These are phyloP conservation scores for Triticum timopheevii DNA, from an alignment of 176 grass and related monocot species.

Conservation along the genomic window DNA sequence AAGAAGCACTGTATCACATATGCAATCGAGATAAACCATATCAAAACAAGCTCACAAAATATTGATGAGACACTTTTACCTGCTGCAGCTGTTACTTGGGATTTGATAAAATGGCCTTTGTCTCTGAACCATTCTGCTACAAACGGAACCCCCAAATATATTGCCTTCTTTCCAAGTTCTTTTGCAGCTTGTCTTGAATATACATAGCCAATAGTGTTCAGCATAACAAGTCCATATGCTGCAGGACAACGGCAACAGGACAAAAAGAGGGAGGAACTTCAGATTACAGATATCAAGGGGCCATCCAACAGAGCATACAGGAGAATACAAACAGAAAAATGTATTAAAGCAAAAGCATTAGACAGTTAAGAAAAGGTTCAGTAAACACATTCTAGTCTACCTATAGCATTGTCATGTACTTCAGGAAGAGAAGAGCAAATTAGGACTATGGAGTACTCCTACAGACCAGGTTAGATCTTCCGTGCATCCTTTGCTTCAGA, in stretches of 20 bases:
- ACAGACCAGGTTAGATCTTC: background rate
- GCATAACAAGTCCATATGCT: slow-evolving; percentile 94
- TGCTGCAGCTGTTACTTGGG: slow-evolving; percentile 94
- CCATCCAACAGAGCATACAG: background rate
- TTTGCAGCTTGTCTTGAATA: slow-evolving; percentile 95
- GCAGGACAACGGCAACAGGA: slow-evolving; percentile 30
- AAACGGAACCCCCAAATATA: slow-evolving; percentile 93
- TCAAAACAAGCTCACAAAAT: background rate
- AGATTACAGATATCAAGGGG: slow-evolving; percentile 23
- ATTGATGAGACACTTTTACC: slow-evolving; percentile 35
- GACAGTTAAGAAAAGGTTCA: slow-evolving; percentile 5
- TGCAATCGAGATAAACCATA: background rate
- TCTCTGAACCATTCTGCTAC: slow-evolving; percentile 98
- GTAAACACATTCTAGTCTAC: background rate
- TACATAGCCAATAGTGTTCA: slow-evolving; percentile 97
- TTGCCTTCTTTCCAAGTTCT: slow-evolving; percentile 90
- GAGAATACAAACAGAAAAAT: slow-evolving; percentile 9
- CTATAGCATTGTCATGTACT: slow-evolving; percentile 10
- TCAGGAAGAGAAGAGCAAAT: background rate
- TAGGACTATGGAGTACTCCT: background rate
- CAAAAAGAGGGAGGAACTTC: slow-evolving; percentile 33
- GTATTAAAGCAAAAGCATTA: background rate
- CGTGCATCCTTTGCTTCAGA: slow-evolving; percentile 12
- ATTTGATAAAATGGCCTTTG: slow-evolving; percentile 99
- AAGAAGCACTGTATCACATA: background rate